Evolutionary conservation across 345 rosid genomes (phyloP).

Genomic region (Pistacia vera): DNA sequence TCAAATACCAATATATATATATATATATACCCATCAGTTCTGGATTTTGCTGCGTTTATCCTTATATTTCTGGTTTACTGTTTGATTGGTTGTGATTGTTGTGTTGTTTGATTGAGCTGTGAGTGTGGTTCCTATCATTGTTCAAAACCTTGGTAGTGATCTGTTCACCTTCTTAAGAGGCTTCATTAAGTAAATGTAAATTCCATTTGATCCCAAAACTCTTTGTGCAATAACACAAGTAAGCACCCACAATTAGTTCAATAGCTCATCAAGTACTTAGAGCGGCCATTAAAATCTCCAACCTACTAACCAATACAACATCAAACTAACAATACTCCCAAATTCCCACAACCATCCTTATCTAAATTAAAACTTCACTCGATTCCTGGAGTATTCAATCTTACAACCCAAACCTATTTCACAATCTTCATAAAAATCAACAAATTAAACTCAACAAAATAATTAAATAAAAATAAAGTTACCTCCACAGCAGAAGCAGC

Average conservation of each 20-base stretch:
- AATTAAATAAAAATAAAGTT: background rate
- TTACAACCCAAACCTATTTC: too few relatives aligned
- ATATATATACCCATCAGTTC: too few relatives aligned
- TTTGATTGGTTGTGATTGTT: too few relatives aligned
- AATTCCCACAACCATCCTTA: background rate
- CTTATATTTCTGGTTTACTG: too few relatives aligned
- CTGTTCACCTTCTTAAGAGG: background rate
- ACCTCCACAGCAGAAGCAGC: constrained; percentile 71
- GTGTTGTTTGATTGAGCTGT: too few relatives aligned
- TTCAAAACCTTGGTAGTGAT: background rate
- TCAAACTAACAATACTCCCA: background rate
- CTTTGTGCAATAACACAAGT: background rate
- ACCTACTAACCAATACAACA: background rate
- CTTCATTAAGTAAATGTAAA: background rate
- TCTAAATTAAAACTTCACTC: too few relatives aligned
- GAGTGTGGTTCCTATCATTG: too few relatives aligned
- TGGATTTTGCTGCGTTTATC: too few relatives aligned
- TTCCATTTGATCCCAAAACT: too few relatives aligned
- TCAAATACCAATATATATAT: too few relatives aligned
- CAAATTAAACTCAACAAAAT: background rate
- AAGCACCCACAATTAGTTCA: background rate
- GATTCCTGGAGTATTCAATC: too few relatives aligned
- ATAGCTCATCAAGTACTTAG: background rate
- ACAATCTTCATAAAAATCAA: background rate
- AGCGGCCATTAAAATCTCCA: background rate